These are phyloP conservation scores for Penicillium corylophilum DNA, from an alignment of 2,329 filamentous ascomycete genomes.

Conservation along the genomic window DNA sequence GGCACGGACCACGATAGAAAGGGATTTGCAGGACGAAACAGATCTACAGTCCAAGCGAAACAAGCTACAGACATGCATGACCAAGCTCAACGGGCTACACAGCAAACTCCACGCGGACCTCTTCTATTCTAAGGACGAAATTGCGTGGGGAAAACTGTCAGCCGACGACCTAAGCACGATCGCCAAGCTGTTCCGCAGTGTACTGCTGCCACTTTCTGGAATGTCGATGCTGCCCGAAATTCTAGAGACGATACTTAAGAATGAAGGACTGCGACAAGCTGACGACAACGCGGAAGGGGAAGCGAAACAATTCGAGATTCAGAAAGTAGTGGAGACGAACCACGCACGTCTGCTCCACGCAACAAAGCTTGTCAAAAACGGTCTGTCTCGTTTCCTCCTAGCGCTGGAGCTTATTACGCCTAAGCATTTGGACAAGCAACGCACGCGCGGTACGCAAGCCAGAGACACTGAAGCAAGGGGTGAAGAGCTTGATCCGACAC, in stretches of 20 bases:
- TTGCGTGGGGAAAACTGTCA: constrained; percentile 68
- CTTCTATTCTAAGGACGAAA: constrained; percentile 68
- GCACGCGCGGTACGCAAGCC: constrained; percentile 36
- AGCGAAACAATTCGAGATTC: constrained; percentile 18
- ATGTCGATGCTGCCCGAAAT: constrained; percentile 70
- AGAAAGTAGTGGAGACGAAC: constrained; percentile 28
- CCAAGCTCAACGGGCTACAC: constrained; percentile 55
- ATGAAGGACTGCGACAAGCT: constrained; percentile 17
- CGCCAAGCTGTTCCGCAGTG: constrained; percentile 57
- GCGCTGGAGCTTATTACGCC: constrained; percentile 45
- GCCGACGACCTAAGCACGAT: constrained; percentile 63
- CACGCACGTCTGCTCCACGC: constrained; percentile 58
- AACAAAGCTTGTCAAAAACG: constrained; percentile 57
- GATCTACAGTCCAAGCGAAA: constrained; percentile 22
- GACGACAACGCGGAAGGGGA: constrained; percentile 7
- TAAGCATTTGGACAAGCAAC: constrained; percentile 28
- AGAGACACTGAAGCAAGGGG: constrained; percentile 53
- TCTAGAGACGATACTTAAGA: constrained; percentile 45
- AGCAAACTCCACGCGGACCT: constrained; percentile 66
- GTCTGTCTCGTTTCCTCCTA: constrained; percentile 61
- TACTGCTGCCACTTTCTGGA: constrained; percentile 65
- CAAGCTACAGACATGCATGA: constrained; percentile 34
- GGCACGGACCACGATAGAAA: constrained; percentile 19
- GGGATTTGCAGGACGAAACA: constrained; percentile 6
- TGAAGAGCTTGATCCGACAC: constrained; percentile 54